phyloP scores from a whole-genome alignment of 805 yeast species.

The Metschnikowia vanudenii region DNA sequence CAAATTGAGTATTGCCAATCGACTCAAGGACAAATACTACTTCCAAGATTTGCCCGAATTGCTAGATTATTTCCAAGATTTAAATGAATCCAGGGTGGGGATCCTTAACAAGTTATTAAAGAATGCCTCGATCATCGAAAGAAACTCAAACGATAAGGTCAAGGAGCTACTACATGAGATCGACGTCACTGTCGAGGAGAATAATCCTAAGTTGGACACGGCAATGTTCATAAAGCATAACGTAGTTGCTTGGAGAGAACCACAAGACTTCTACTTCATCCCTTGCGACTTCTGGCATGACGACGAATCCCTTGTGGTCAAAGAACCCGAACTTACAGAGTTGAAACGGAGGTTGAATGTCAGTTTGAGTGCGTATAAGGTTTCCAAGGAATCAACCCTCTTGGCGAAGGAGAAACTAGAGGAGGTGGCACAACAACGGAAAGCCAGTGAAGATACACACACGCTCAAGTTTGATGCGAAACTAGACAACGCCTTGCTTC shows the following conservation, averaged over 20 bases:
- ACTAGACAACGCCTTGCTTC: conserved; percentile 49
- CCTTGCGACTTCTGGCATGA: conserved; percentile 98
- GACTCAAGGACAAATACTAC: conserved; percentile 87
- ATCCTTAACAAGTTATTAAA: conserved; percentile 68
- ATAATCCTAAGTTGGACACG: conserved; percentile 71
- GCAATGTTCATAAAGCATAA: conserved; percentile 94
- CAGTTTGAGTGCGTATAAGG: conserved; percentile 38
- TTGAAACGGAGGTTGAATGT: conserved; percentile 51
- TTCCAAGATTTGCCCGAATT: conserved; percentile 92
- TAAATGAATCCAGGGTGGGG: conserved; percentile 75
- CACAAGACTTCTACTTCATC: conserved; percentile 76
- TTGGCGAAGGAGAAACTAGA: conserved; percentile 52
- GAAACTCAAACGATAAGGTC: conserved; percentile 42
- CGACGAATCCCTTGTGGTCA: conserved; percentile 69
- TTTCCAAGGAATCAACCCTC: conserved; percentile 41
- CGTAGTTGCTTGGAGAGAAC: conserved; percentile 72
- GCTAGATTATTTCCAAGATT: conserved; percentile 77
- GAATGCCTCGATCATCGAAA: conserved; percentile 61
- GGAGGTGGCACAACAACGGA: conserved; percentile 38
- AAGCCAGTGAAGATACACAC: conserved; percentile 33
- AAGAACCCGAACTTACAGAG: conserved; percentile 55
- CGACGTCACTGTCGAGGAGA: conserved; percentile 60
- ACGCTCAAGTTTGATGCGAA: conserved; percentile 54
- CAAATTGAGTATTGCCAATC: conserved; percentile 78
- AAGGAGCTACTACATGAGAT: conserved; percentile 51